Base-by-base conservation (phyloP, 805 yeast species). In the Metschnikowia orientalis region DNA sequence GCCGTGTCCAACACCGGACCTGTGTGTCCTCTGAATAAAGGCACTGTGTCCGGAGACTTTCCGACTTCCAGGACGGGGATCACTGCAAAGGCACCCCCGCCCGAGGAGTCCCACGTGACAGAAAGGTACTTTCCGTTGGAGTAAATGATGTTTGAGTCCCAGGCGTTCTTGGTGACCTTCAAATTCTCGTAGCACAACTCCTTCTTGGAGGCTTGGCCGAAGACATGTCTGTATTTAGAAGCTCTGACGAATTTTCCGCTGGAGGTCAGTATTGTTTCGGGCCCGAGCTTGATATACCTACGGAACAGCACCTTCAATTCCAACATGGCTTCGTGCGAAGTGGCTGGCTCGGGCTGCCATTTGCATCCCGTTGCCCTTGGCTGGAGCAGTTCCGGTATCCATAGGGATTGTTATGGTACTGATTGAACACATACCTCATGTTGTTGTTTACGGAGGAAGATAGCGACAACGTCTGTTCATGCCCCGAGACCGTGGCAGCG, bases 11-110 rank as follows among this genome's bases (percentile, higher is more conserved):
- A 71, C 21, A 92, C 97, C 6, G 94, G 81, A 17, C 95, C 96
- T 19, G 89, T 83, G 58, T 90, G 98, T 10, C 98, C 98, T 51
- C 96, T 77, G 61, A 90, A 92, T 45, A 92, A 70, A 2, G 98
- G 92, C 30, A 88, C 89, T 40, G 81, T 77, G 48, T 92, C 99
- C 4, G 96, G 97, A 6, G 89, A 79, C 55, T 89, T 92, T 7
- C 98, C 97, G 12, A 77, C 80, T 57, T 90, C 96, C 6, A 57
- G 56, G 16, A 86, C 65, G 2, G 98, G 98, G 40, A 92, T 78
- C 8, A 94, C 84, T 1, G 95, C 96, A 67, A 92, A 89, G 0
- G 97, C 94, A 33, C 99, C 99, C 42, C 97, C 97, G 24, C 97
- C 97, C 8, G 95, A 81, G 19, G 96, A 71, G 38, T 85, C 87